phyloP scores from a whole-genome alignment of 1,284 basidiomycete species.

The Cronartium quercuum region DNA sequence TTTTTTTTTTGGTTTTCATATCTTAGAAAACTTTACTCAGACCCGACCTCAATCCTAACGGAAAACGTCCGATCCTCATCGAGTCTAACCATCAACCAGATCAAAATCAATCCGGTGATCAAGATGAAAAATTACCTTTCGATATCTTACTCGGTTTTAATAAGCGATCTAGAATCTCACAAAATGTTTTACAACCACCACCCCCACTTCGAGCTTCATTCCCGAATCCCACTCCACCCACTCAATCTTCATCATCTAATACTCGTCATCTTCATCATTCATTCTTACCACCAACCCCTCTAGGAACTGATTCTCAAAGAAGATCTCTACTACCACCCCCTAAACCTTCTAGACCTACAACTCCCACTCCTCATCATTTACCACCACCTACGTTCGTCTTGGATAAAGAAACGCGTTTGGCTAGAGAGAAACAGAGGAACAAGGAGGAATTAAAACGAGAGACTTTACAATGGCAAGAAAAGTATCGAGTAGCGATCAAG shows the following conservation, averaged over 20 bases:
- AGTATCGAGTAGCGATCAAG: slow-evolving; percentile 79
- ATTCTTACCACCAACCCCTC: slow-evolving; percentile 6
- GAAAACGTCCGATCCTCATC: slow-evolving; percentile 2
- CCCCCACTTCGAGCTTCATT: not conserved
- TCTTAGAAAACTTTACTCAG: not conserved
- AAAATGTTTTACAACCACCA: slow-evolving; percentile 1
- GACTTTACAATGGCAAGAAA: slow-evolving; percentile 61
- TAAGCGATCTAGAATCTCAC: slow-evolving; percentile 8
- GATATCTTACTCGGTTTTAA: not conserved
- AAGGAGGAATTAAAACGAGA: slow-evolving; percentile 31
- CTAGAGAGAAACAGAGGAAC: slow-evolving; percentile 6
- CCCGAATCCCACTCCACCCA: not conserved
- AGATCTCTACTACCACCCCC: not conserved
- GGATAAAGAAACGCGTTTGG: not conserved
- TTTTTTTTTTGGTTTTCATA: no score
- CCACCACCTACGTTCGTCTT: not conserved
- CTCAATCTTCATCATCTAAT: not conserved
- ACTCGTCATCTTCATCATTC: not conserved
- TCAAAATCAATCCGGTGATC: not conserved
- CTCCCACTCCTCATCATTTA: not conserved
- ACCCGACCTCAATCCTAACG: slow-evolving; percentile 9
- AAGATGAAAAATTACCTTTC: not conserved
- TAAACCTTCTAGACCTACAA: not conserved
- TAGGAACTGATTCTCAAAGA: slow-evolving; percentile 4
- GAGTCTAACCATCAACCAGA: not conserved